Evolutionary conservation across 73 alveolate species (phyloP).

Genomic region (Durusdinium trenchii): DNA sequence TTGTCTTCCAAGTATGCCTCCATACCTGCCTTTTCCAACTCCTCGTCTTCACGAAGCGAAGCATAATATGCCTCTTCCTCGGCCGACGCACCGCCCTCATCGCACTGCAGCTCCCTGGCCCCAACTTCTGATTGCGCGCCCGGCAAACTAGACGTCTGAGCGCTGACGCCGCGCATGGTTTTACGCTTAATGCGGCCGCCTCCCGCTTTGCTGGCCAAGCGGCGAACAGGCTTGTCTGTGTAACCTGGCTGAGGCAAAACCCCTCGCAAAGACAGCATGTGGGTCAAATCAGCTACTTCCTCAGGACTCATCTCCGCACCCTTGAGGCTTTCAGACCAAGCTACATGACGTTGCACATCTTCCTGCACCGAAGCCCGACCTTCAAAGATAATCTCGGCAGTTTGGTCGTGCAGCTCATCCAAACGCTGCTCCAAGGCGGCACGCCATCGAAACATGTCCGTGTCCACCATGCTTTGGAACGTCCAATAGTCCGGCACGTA

Average conservation of each 20-base stretch:
- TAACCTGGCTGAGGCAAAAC: background rate
- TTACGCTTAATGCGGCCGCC: background rate
- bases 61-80: too few species aligned
- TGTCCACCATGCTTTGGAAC: background rate
- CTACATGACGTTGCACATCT: background rate
- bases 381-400: background rate
- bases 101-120: too few species aligned
- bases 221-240: background rate
- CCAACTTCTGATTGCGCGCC: too few species aligned
- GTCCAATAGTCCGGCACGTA: slow-evolving; percentile 20
- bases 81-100: too few species aligned
- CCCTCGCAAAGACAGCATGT: background rate
- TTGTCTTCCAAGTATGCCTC: too few species aligned
- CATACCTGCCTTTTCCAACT: too few species aligned
- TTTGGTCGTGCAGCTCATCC: background rate
- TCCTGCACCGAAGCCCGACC: background rate
- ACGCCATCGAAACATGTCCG: background rate
- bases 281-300: background rate
- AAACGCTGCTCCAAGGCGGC: background rate
- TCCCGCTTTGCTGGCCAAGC: background rate
- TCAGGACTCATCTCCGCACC: background rate
- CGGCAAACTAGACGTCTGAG: too few species aligned
- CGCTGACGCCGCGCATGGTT: slow-evolving; percentile 9
- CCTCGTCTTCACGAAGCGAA: too few species aligned
- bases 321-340: background rate